Evolutionary conservation across 2,329 filamentous ascomycete genomes (phyloP), one percentile per base, ranked within the genome.

Genomic region (Fusarium napiforme): DNA sequence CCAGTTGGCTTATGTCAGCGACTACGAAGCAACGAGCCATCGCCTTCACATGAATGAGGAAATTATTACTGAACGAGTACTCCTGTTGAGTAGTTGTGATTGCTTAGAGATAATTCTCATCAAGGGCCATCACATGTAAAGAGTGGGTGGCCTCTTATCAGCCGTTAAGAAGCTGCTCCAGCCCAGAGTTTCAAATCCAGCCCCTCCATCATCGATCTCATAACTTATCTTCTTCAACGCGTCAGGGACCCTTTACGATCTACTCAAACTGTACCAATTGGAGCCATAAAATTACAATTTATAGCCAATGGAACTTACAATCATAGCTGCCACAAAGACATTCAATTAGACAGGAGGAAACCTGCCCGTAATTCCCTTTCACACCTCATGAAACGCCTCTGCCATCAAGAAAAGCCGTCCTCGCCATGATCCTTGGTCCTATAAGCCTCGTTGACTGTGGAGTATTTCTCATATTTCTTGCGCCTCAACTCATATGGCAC

Each of bases 381-480:
- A 47, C 32, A 52, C 32, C 63, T 65, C 50, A 66, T 73, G 71
- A 68, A 56, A 21, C 40, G 32, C 40, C 28, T 53, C 61, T 67
- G 47, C 40, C 36, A 39, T 26, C 37, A 63, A 49, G 50, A 53
- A 56, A 60, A 71, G 52, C n/a, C 42, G 61, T 37, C 46, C 47
- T 56, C 64, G 83, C 67, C 71, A 95, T 95, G 92, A 92, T 94
- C 67, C 85, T 96, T 46, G 88, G 89, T 40, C 91, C 92, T 64
- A 89, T 96, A 49, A 93, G 91, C 11, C 92, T 92, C 81, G 80
- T 94, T 34, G 94, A 96, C 83, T 95, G 93, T 83, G 64, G 92
- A 36, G 89, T 91, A 65, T 96, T 95, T 78, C 87, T 93, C 55
- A 58, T 92, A 46, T 91, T 93, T 77, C 87, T 96, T 19, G 84